A percentile compares a stretch with the other conserved stretches of the same genome.
phyloP scores from a whole-genome alignment of 768 basidiomycete genomes.

The Auriscalpium orientale region DNA sequence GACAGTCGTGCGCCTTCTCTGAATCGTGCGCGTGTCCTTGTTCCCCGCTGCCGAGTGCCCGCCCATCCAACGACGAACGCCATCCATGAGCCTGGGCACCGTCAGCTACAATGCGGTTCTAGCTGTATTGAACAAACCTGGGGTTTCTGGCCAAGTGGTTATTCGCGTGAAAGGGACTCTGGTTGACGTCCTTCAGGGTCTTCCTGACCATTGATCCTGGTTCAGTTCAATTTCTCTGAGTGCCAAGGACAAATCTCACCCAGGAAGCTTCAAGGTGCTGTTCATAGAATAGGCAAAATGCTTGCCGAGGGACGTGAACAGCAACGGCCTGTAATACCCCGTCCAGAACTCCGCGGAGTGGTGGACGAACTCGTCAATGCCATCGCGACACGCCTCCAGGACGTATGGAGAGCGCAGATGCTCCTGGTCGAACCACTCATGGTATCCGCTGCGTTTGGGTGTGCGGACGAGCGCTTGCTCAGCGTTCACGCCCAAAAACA shows the following conservation, averaged over 20 bases:
- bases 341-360: slow-evolving; percentile 73
- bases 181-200: slow-evolving; percentile 55
- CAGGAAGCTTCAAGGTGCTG: slow-evolving; percentile 75
- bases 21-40: background rate
- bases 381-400: slow-evolving; percentile 53
- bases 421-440: slow-evolving; percentile 75
- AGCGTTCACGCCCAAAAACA: slow-evolving; percentile 77
- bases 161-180: slow-evolving; percentile 71
- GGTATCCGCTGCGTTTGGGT: slow-evolving; percentile 64
- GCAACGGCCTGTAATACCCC: slow-evolving; percentile 78
- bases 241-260: slow-evolving; percentile 36
- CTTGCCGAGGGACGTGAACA: slow-evolving; percentile 80
- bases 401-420: slow-evolving; percentile 64
- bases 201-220: slow-evolving; percentile 38
- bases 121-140: slow-evolving; percentile 22
- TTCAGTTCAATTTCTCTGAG: background rate
- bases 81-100: slow-evolving; percentile 57
- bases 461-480: slow-evolving; percentile 41
- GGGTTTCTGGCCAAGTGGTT: slow-evolving; percentile 25
- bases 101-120: background rate
- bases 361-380: slow-evolving; percentile 53
- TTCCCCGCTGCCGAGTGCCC: slow-evolving; percentile 31
- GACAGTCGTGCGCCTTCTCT: background rate
- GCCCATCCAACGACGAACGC: slow-evolving; percentile 72
- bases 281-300: slow-evolving; percentile 95